Evolutionary conservation across 257 asterid genomes (phyloP).

Genomic region (Lycium ferocissimum): DNA sequence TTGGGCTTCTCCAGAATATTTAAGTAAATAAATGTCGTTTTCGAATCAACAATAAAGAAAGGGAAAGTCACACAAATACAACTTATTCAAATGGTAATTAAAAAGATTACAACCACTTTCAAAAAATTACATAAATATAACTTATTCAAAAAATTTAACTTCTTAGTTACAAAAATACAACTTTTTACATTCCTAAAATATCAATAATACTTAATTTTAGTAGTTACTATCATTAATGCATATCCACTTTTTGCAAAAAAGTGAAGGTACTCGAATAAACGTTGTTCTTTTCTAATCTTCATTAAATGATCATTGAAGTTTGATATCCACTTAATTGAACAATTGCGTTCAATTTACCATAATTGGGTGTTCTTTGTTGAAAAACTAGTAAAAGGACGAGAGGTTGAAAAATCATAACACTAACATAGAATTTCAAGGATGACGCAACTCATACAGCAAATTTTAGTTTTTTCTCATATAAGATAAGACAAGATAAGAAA

Average conservation of each 20-base stretch:
- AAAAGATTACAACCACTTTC: too few relatives aligned
- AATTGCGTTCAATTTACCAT: neutral
- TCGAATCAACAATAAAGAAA: slow-evolving; percentile 6
- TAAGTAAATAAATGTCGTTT: neutral
- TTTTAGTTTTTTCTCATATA: neutral
- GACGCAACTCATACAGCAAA: too few relatives aligned
- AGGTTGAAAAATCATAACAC: too few relatives aligned
- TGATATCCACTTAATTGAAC: neutral
- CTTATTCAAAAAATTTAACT: too few relatives aligned
- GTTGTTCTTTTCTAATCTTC: neutral
- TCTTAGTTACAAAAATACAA: too few relatives aligned
- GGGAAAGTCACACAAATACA: too few relatives aligned
- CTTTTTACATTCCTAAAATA: too few relatives aligned
- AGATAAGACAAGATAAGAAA: neutral
- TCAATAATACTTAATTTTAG: too few relatives aligned
- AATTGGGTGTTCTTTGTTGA: neutral
- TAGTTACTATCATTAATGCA: too few relatives aligned
- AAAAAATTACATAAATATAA: too few relatives aligned
- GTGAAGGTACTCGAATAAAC: neutral
- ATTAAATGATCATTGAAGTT: neutral
- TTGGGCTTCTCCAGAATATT: neutral
- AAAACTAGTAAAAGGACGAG: neutral
- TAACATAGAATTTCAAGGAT: too few relatives aligned
- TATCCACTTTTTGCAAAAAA: neutral
- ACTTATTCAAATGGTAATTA: too few relatives aligned